Evolutionary conservation across 176 grass and related monocot species (phyloP), one percentile per base, ranked within the genome.

Genomic region (Aegilops umbellulata): DNA sequence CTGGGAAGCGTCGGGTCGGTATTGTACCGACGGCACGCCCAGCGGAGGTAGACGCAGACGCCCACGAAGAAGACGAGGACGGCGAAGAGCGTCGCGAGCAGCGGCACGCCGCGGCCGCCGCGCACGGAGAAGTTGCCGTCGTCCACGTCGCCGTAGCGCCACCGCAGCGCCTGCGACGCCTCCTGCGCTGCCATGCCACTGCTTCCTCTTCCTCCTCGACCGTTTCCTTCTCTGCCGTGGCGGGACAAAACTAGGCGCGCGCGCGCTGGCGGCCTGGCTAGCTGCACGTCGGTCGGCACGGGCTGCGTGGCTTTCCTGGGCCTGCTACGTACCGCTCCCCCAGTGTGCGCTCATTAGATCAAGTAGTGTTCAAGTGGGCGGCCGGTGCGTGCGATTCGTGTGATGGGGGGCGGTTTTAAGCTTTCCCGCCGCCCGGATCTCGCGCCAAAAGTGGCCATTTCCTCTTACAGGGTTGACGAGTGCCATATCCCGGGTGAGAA

Each of bases 151-250:
- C 80, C 80, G 80, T 87, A 87, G 25, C 60, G 74, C 83, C 83
- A 89, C 58, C 79, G 83, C n/a, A 83, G 36, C 32, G 72, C 32
- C 70, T 77, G 23, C 24, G 80, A 51, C 78, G 58, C 66, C 53
- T 89, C 90, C 86, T 92, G 83, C 25, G 79, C 83, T 12, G 90
- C 90, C 90, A 91, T 91, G 12, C 41, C 47, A 6, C 10, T 41
- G 39, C 2, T 42, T 42, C 39, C 41, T 42, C 41, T 16, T 51
- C 47, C 47, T 38, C 29, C 35, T 72, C 7, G 67, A 70, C 36
- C 1, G 20, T 55, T 4, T 4, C 47, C 34, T 22, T 4, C 42
- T 64, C 41, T 20, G 86, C 65, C 67, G 32, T 34, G 49, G 69
- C 25, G 10, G 46, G 31, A 32, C 44, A 38, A 62, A 32, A 31